A percentile compares a stretch with the other conserved stretches of the same genome.
Conservation (phyloP, 306 rosid species). For the Rosa lucieae region DNA sequence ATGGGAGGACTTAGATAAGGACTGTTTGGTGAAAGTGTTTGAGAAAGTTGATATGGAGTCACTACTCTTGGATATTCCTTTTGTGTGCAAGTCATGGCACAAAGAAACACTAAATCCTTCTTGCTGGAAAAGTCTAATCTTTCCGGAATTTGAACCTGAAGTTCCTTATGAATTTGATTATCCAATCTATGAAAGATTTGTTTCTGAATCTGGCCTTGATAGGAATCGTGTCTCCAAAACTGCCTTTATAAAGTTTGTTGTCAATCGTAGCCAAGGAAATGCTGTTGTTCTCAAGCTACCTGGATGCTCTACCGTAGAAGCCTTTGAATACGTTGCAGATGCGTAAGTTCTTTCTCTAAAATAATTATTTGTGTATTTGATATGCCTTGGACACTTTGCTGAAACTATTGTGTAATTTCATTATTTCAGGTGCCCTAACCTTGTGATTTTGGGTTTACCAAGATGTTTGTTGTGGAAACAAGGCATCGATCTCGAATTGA, state of each 20-base stretch:
- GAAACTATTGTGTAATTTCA: neutral
- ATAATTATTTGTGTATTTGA: neutral
- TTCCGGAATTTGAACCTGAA: neutral
- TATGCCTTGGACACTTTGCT: neutral
- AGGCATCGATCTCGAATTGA: neutral
- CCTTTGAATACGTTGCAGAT: neutral
- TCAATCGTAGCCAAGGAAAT: constrained; percentile 9
- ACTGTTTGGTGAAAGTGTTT: constrained; percentile 12
- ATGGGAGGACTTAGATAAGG: constrained; percentile 6
- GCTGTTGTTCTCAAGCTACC: constrained; percentile 12
- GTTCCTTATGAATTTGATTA: neutral
- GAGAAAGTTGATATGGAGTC: constrained; percentile 9
- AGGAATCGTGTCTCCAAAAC: neutral
- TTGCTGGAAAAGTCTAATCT: neutral
- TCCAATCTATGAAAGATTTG: neutral
- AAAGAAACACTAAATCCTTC: constrained; percentile 7
- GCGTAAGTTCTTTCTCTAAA: neutral
- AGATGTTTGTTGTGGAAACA: neutral
- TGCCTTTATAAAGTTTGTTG: neutral
- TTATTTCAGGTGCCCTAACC: constrained; percentile 4
- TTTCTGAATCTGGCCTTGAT: neutral
- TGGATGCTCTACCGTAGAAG: neutral
- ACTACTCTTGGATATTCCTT: constrained; percentile 15
- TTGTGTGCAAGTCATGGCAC: constrained; percentile 14
- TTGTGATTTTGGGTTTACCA: neutral